These are phyloP conservation scores for Microdochium paspali DNA, from an alignment of 2,329 filamentous ascomycete species.

Conservation along the genomic window DNA sequence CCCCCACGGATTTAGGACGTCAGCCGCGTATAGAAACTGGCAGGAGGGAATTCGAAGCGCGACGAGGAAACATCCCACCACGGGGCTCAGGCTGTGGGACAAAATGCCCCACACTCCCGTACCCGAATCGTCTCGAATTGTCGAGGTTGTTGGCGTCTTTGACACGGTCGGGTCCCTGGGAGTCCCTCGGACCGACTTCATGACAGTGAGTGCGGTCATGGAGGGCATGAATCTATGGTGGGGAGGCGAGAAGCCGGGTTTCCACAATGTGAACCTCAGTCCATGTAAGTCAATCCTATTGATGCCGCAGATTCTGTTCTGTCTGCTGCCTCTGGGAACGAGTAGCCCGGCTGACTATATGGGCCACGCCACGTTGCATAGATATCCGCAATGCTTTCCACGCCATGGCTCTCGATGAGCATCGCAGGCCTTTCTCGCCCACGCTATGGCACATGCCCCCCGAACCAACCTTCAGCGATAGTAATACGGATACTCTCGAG, in stretches of 20 bases:
- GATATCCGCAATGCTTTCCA: conserved; percentile 26
- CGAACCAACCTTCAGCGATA: not conserved
- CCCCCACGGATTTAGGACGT: not conserved
- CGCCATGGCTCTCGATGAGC: conserved; percentile 25
- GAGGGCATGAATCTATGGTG: not conserved
- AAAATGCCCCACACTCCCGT: not conserved
- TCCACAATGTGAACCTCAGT: not conserved
- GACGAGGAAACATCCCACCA: not conserved
- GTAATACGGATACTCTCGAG: not conserved
- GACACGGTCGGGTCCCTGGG: conserved; percentile 22
- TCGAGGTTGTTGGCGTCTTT: conserved; percentile 10
- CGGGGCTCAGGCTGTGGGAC: not conserved
- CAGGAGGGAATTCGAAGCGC: not conserved
- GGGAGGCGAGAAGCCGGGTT: not conserved
- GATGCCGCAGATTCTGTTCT: too few relatives aligned
- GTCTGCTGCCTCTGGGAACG: too few relatives aligned
- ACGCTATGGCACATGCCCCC: conserved; percentile 31
- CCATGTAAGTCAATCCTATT: not conserved
- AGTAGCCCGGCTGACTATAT: too few relatives aligned
- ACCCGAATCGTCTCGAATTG: not conserved
- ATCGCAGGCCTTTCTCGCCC: conserved; percentile 33
- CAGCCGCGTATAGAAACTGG: not conserved
- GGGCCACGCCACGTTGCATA: conserved; percentile 1
- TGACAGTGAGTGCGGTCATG: conserved; percentile 2
- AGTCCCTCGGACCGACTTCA: conserved; percentile 12